Base-by-base conservation (phyloP, 176 grass and related monocot genomes). In the Carex cristatella region DNA sequence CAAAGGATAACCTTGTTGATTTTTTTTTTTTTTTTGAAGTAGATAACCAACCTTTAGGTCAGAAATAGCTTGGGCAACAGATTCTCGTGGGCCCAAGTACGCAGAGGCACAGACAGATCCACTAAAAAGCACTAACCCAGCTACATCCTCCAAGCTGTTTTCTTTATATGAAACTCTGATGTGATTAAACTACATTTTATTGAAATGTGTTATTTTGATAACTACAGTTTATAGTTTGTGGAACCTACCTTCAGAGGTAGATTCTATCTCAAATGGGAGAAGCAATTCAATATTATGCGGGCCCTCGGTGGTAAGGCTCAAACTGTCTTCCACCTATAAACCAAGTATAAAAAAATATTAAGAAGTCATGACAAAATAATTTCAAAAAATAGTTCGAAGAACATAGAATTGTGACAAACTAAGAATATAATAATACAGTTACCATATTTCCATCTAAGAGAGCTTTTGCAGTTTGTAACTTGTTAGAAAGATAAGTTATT, bases 21-120 rank as follows among this genome's bases (percentile, higher is more conserved):
- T 58, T 56, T 58, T 51, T 37, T 58, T 56, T 58, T 51, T 51
- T 10, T 51, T 51, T 51, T 31, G 4, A 58, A 83, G 27, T 90
- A 40, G 4, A 40, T 40, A 40, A 40, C 38, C 4, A 40, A 95
- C 95, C 95, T 98, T 98, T 40, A 95, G 86, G 83, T 98, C 93
- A 72, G 89, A 93, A 86, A 98, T 93, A 92, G 83, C 95, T 93
- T 98, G 91, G 33, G 81, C 83, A 89, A 92, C 61, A 62, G 91
- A 89, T 86, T 98, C 95, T 90, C 89, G 91, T 19, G 89, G 93
- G 61, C 86, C 93, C 84, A 94, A 87, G 71, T 93, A 98, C 51
- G 93, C 87, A 85, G 70, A 89, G 46, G 91, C 91, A 80, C 82
- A 86, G 49, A 98, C 80, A 69, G 91, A 90, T 88, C 95, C 95